These are phyloP conservation scores for Graphiopsis chlorocephala DNA, from an alignment of 2,329 filamentous ascomycete genomes.

Conservation along the genomic window DNA sequence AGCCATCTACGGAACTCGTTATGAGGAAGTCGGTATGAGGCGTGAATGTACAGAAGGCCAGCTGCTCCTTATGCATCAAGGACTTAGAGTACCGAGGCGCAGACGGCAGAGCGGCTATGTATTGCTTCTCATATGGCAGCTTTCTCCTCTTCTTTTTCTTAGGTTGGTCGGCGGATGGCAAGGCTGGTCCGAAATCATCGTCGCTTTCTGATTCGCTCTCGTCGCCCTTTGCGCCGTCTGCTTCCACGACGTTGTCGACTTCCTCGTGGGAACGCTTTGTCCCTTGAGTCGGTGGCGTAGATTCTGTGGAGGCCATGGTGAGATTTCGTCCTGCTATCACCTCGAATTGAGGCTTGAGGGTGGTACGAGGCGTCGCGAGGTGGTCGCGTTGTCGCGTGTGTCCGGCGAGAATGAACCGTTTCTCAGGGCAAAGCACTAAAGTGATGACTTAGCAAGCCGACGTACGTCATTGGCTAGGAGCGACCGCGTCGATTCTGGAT, in stretches of 20 bases:
- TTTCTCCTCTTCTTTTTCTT: constrained; percentile 89
- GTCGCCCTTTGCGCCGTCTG: constrained; percentile 17
- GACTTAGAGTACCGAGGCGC: constrained; percentile 87
- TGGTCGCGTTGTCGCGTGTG: not conserved
- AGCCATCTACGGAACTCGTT: constrained; percentile 89
- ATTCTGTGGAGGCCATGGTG: constrained; percentile 12
- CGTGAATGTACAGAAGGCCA: constrained; percentile 83
- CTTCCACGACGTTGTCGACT: constrained; percentile 18
- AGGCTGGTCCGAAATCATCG: constrained; percentile 89
- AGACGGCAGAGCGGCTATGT: constrained; percentile 81
- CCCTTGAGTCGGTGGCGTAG: constrained; percentile 20
- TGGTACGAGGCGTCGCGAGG: not conserved
- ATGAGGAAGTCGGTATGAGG: constrained; percentile 92
- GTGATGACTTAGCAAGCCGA: not conserved
- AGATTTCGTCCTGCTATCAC: constrained; percentile 15
- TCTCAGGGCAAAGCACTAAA: not conserved
- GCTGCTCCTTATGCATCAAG: constrained; percentile 96
- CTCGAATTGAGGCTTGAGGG: not conserved
- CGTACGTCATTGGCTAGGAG: not conserved
- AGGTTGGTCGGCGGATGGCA: constrained; percentile 76
- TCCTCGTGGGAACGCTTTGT: constrained; percentile 32
- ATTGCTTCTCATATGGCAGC: constrained; percentile 92
- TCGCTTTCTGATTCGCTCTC: constrained; percentile 60
- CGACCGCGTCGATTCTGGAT: not conserved
- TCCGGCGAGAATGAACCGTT: not conserved